These are phyloP conservation scores for Choanephora cucurbitarum DNA, from an alignment of 371 early-diverging fungal genomes.

Conservation along the genomic window DNA sequence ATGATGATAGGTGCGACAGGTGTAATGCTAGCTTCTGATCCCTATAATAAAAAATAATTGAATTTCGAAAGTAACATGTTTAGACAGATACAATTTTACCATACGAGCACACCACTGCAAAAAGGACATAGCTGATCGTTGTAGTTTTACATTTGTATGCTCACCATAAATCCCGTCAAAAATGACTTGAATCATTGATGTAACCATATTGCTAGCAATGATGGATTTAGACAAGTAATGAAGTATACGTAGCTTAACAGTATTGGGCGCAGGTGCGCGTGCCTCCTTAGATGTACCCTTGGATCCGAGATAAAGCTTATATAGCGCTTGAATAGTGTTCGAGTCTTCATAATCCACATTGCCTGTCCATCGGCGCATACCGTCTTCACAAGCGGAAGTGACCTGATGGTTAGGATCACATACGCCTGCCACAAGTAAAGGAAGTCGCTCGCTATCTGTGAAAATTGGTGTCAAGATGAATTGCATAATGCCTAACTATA, in stretches of 20 bases:
- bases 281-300: constrained; percentile 23
- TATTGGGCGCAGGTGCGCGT: constrained; percentile 45
- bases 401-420: constrained; percentile 73
- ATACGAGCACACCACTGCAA: constrained; percentile 87
- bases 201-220: constrained; percentile 64
- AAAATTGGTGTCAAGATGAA: constrained; percentile 47
- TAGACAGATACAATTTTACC: constrained; percentile 37
- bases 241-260: constrained; percentile 67
- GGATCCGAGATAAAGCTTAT: constrained; percentile 64
- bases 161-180: constrained; percentile 82
- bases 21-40: constrained; percentile 51
- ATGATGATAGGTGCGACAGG: constrained; percentile 73
- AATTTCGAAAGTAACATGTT: background rate
- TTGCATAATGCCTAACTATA: constrained; percentile 41
- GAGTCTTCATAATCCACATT: constrained; percentile 67
- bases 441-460: constrained; percentile 55
- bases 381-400: constrained; percentile 72
- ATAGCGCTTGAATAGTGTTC: constrained; percentile 58
- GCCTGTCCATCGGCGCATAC: constrained; percentile 56
- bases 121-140: constrained; percentile 77
- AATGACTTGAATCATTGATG: constrained; percentile 68
- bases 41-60: constrained; percentile 15
- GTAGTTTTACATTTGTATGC: constrained; percentile 61
- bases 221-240: constrained; percentile 66
- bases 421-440: constrained; percentile 63